These are phyloP conservation scores for Dothiorella sarmentorum DNA, from an alignment of 2,329 filamentous ascomycete species.

Conservation along the genomic window DNA sequence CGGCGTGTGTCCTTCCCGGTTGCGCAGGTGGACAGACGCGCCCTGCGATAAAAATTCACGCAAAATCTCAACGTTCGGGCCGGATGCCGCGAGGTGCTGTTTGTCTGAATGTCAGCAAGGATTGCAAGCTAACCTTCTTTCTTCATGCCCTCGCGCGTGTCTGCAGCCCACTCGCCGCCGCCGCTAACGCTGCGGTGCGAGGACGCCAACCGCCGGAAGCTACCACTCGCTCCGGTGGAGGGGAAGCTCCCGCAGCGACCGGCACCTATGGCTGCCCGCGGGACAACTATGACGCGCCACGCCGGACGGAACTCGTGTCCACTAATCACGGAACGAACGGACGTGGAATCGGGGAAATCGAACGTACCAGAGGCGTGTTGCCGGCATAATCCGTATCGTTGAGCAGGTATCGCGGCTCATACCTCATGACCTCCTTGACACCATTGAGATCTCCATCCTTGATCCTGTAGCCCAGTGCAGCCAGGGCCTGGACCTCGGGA, in stretches of 20 bases:
- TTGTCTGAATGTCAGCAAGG: constrained; percentile 3
- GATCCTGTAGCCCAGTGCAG: constrained; percentile 76
- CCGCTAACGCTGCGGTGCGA: background rate
- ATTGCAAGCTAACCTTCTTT: constrained; percentile 16
- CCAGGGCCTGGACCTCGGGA: constrained; percentile 62
- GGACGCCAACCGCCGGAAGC: background rate
- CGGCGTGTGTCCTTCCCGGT: constrained; percentile 56
- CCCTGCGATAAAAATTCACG: constrained; percentile 55
- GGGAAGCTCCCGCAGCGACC: no score
- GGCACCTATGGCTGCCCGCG: no score
- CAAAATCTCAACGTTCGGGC: constrained; percentile 53
- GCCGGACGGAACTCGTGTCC: background rate
- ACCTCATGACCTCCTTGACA: constrained; percentile 64
- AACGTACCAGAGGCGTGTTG: constrained; percentile 60
- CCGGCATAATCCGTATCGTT: constrained; percentile 77
- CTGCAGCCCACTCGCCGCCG: background rate
- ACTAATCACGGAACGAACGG: background rate
- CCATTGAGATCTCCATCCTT: constrained; percentile 64
- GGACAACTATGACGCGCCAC: background rate
- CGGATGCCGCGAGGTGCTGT: constrained; percentile 57
- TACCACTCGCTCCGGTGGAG: background rate
- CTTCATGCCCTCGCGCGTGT: constrained; percentile 3
- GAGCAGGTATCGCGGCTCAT: constrained; percentile 64
- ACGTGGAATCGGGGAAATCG: background rate
- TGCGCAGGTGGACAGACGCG: constrained; percentile 58